These are phyloP conservation scores for Lobosporangium transversale DNA, from an alignment of 192 early-diverging fungal species.

Conservation along the genomic window DNA sequence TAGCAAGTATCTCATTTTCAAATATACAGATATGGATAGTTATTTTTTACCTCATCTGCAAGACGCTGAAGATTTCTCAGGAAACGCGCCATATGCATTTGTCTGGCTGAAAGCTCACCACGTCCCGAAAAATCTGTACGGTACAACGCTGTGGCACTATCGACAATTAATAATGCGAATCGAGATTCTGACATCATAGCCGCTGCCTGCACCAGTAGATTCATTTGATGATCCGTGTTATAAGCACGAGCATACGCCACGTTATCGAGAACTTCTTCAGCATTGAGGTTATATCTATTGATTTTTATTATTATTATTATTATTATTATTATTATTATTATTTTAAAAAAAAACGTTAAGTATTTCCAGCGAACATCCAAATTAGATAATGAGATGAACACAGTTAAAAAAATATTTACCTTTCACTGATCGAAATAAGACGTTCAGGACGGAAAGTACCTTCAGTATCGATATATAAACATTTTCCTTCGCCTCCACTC, in stretches of 20 bases:
- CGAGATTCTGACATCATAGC: slow-evolving; percentile 90
- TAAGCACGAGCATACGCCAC: slow-evolving; percentile 94
- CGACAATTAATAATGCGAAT: slow-evolving; percentile 89
- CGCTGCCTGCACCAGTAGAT: slow-evolving; percentile 84
- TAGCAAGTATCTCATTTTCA: too few relatives aligned
- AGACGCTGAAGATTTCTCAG: slow-evolving; percentile 84
- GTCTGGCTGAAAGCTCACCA: slow-evolving; percentile 93
- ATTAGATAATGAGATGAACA: too few relatives aligned
- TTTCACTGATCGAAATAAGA: slow-evolving; percentile 83
- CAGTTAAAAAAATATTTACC: too few relatives aligned
- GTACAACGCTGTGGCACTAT: slow-evolving; percentile 93
- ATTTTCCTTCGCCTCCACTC: slow-evolving; percentile 95
- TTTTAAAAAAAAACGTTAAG: too few relatives aligned
- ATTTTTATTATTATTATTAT: not conserved
- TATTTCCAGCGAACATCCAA: too few relatives aligned
- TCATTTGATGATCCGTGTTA: slow-evolving; percentile 95
- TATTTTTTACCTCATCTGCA: slow-evolving; percentile 82
- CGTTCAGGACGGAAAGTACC: slow-evolving; percentile 96
- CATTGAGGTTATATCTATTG: slow-evolving; percentile 67
- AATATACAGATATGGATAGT: too few relatives aligned
- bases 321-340: too few relatives aligned
- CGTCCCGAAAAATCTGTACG: slow-evolving; percentile 97
- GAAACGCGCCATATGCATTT: slow-evolving; percentile 95
- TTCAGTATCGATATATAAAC: slow-evolving; percentile 97
- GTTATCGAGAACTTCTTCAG: slow-evolving; percentile 91